Conservation (phyloP, 805 yeast genomes). For the Candida parachauliodes region DNA sequence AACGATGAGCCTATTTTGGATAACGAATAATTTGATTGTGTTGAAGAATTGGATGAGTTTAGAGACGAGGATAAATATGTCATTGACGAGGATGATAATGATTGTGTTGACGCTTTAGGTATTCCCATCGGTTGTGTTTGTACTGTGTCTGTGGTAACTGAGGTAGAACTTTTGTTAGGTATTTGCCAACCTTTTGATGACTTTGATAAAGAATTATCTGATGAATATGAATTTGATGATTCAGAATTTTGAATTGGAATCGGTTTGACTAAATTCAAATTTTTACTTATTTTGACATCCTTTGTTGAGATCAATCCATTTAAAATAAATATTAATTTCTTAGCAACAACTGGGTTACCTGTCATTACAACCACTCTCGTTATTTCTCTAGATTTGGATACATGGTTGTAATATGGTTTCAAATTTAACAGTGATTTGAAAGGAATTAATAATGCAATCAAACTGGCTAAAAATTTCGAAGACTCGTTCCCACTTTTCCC, state of each 20-base stretch:
- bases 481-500: constrained; percentile 8
- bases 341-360: constrained; percentile 57
- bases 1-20: constrained; percentile 41
- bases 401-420: constrained; percentile 28
- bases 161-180: constrained; percentile 32
- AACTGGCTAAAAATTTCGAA: constrained; percentile 43
- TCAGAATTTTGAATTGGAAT: neutral
- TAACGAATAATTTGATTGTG: constrained; percentile 37
- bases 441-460: constrained; percentile 45
- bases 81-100: constrained; percentile 22
- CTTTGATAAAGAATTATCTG: constrained; percentile 19
- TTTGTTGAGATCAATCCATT: constrained; percentile 43
- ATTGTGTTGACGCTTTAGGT: constrained; percentile 9
- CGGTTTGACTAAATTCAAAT: neutral
- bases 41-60: constrained; percentile 31
- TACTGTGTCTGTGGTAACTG: constrained; percentile 13
- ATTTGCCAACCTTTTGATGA: constrained; percentile 48
- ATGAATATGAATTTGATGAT: too few species aligned
- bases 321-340: constrained; percentile 51
- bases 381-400: constrained; percentile 23
- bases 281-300: neutral
- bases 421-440: constrained; percentile 29
- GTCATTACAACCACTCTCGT: constrained; percentile 55
- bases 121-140: constrained; percentile 12
- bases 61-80: constrained; percentile 41